Evolutionary conservation across 257 asterid genomes (phyloP).

Genomic region (Apocynum venetum): DNA sequence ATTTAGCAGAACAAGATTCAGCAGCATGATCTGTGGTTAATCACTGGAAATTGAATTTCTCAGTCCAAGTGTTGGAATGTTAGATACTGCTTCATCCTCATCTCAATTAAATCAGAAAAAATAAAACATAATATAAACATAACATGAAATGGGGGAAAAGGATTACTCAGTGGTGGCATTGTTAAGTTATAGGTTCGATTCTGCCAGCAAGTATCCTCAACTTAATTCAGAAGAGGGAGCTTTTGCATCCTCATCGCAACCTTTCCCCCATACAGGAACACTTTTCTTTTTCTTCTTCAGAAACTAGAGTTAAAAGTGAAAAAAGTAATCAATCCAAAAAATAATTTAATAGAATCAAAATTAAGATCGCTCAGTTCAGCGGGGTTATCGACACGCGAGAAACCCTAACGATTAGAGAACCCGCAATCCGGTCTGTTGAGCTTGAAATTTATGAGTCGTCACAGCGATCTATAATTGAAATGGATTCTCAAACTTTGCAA

Average conservation of each 20-base stretch:
- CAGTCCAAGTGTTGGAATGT: slow-evolving; percentile 46
- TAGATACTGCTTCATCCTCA: slow-evolving; percentile 32
- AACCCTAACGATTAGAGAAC: slow-evolving; percentile 30
- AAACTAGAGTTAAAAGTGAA: background rate
- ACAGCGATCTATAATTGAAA: slow-evolving; percentile 33
- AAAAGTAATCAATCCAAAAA: background rate
- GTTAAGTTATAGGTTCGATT: slow-evolving; percentile 67
- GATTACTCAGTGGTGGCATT: slow-evolving; percentile 62
- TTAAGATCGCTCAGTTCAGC: slow-evolving; percentile 82
- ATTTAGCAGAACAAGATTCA: slow-evolving; percentile 22
- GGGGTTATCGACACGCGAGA: slow-evolving; percentile 78
- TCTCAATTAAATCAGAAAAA: background rate
- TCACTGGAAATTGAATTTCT: slow-evolving; percentile 20
- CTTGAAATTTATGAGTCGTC: slow-evolving; percentile 74
- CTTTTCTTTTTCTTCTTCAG: no score
- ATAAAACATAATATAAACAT: no score
- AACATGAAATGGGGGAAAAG: background rate
- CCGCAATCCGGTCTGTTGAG: slow-evolving; percentile 96
- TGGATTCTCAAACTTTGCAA: background rate
- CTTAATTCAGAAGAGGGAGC: slow-evolving; percentile 89
- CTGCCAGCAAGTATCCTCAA: slow-evolving; percentile 80
- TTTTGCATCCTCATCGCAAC: slow-evolving; percentile 59
- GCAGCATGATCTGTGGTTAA: slow-evolving; percentile 21
- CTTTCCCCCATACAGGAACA: background rate
- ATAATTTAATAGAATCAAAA: background rate